phyloP scores from a whole-genome alignment of 1,284 basidiomycete genomes.

The Exobasidium cylindrosporum region DNA sequence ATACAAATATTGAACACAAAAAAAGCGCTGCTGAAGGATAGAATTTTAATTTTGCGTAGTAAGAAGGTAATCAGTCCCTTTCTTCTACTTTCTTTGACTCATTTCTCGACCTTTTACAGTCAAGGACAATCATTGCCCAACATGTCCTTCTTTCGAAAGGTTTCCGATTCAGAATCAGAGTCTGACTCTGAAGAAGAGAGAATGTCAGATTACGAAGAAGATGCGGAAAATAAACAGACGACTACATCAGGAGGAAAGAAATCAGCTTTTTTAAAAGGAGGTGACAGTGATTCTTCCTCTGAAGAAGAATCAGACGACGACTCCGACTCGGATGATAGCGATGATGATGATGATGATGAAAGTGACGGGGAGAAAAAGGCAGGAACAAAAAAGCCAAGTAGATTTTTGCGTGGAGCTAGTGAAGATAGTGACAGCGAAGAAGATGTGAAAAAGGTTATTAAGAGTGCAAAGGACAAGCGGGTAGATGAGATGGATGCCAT shows the following conservation, averaged over 20 bases:
- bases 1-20: too few species aligned
- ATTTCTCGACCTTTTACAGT: too few species aligned
- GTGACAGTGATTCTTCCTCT: constrained; percentile 28
- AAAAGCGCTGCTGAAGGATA: too few species aligned
- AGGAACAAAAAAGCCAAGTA: constrained; percentile 44
- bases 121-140: not conserved
- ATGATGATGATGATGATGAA: constrained; percentile 30
- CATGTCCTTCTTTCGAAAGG: constrained; percentile 55
- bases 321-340: constrained; percentile 36
- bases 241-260: constrained; percentile 19
- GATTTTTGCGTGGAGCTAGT: constrained; percentile 53
- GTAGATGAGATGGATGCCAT: constrained; percentile 82
- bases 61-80: not conserved
- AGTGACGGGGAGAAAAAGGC: constrained; percentile 10
- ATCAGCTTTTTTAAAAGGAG: constrained; percentile 10
- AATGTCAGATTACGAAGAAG: constrained; percentile 38
- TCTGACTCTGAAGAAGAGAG: constrained; percentile 54
- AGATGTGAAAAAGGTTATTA: constrained; percentile 69
- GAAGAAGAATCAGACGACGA: constrained; percentile 42
- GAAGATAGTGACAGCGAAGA: constrained; percentile 67
- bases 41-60: not conserved
- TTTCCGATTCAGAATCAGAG: constrained; percentile 49
- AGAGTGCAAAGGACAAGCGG: constrained; percentile 82
- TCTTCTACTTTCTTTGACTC: too few species aligned
- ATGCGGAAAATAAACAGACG: constrained; percentile 25